phyloP scores from a whole-genome alignment of 108 stramenopile species.

The Cyclotella atomus region DNA sequence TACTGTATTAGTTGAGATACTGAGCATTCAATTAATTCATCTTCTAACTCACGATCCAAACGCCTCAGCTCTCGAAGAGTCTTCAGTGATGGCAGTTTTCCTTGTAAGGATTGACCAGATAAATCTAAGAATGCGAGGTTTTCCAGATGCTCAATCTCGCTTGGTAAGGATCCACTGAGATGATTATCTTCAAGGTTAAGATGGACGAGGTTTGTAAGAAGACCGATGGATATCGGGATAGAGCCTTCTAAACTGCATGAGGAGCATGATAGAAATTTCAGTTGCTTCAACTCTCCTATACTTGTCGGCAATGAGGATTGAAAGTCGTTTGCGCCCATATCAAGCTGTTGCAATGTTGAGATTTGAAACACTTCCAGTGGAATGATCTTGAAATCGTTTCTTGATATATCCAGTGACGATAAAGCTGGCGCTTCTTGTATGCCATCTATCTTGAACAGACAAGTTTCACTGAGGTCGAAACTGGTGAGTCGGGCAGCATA shows the following conservation, averaged over 20 bases:
- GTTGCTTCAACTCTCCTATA: slow-evolving; percentile 22
- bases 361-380: slow-evolving; percentile 31
- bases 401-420: slow-evolving; percentile 62
- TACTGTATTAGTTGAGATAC: background rate
- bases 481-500: slow-evolving; percentile 53
- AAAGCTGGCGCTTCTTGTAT: slow-evolving; percentile 56
- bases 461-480: slow-evolving; percentile 62
- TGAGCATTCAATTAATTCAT: background rate
- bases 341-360: slow-evolving; percentile 30
- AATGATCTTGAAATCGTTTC: slow-evolving; percentile 48
- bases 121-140: slow-evolving; percentile 37
- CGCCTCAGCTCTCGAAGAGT: slow-evolving; percentile 26
- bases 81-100: slow-evolving; percentile 27
- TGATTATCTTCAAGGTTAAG: slow-evolving; percentile 55
- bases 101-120: slow-evolving; percentile 31
- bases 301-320: slow-evolving; percentile 23
- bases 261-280: slow-evolving; percentile 29
- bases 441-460: slow-evolving; percentile 59
- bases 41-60: slow-evolving; percentile 33
- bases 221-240: slow-evolving; percentile 52
- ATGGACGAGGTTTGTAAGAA: slow-evolving; percentile 49
- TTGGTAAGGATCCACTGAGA: slow-evolving; percentile 37
- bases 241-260: slow-evolving; percentile 50
- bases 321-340: slow-evolving; percentile 29
- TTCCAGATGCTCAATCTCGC: slow-evolving; percentile 21